Base-by-base conservation (phyloP, 192 early-diverging fungal species). In the Pilobolus umbonatus region DNA sequence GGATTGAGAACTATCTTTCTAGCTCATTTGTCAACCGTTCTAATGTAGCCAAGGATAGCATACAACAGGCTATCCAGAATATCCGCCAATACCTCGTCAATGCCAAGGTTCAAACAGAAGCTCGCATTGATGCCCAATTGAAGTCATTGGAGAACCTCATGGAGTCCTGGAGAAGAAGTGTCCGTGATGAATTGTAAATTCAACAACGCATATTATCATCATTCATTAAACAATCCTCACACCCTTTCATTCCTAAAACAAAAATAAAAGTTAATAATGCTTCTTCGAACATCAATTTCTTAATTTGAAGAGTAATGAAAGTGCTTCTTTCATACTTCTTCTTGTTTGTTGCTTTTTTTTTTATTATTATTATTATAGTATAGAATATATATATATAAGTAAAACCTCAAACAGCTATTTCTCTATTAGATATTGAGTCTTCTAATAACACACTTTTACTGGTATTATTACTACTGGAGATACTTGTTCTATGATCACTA, bases 141-240 rank as follows among this genome's bases (percentile, higher is more conserved):
- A 46, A 32, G 30, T 46, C 42, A 34, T 25, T 59, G 4, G 57
- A 59, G 24, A 32, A 7, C 8, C 5, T 47, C n/a, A 2, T 59
- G 10, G 32, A 59, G 8, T 46, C 43, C n/a, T 59, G 57, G 57
- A 59, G 45, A 35, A 46, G 19, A 17, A 35, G 30, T 35, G 17
- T 53, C 22, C 57, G 57, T 48, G 57, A 59, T 59, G 57, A 59
- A 45, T 45, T 59, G 31, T 59, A 59, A 59, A 25, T 46, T 22
- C 2, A 8, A 30, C 46, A 12, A n/a, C n/a, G n/a, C n/a, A n/a
- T n/a, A n/a, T n/a, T n/a, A n/a, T n/a, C n/a, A n/a, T n/a, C n/a
- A n/a, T n/a, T n/a, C n/a, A n/a, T n/a, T n/a, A n/a, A n/a, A n/a
- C n/a, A n/a, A n/a, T n/a, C n/a, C n/a, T n/a, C n/a, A n/a, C n/a